Base-by-base conservation (phyloP, 148 eudicot genomes). In the Rheum nobile region DNA sequence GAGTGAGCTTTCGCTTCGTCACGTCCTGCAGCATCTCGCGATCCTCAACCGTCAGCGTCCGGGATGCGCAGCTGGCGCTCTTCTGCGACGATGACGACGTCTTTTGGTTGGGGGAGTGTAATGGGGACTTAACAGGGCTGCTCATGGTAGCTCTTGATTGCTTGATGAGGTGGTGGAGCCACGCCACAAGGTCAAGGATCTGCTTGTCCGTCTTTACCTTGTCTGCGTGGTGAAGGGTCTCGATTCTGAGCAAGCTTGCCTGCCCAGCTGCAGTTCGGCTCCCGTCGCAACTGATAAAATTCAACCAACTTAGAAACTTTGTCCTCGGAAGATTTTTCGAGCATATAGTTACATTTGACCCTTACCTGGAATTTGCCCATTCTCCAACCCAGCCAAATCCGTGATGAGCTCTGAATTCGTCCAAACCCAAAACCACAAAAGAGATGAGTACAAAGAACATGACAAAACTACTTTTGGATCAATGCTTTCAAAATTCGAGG, bases 301-400 rank as follows among this genome's bases (percentile, higher is more conserved):
- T 14, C 11, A 13, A 11, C 11, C 3, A 61, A 12, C 1, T 55
- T 2, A 14, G 37, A 29, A 10, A 26, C 4, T 24, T 55, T 55
- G 9, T 26, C 14, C 7, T 52, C 28, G 10, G 31, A 22, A 26
- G 16, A 10, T 12, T 57, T 1, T 11, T 57, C 4, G 16, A 35
- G 47, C 29, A 44, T 22, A 26, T 55, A 11, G 6, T 55, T 24
- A 26, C 0, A 22, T 55, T 22, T 28, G 37, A 14, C 5, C 63
- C 83, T 77, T 38, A 89, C 93, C 90, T 85, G 0, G 88, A 82
- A 77, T 85, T 86, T 77, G 93, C 93, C 93, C 93, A 87, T 84
- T 89, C 93, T 72, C 90, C 93, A 71, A 89, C 93, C 93, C 93
- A 89, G 37, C 90, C 93, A 43, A 89, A 89, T 65, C 93, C 93